A percentile compares a stretch with the other conserved stretches of the same genome.
phyloP scores from a whole-genome alignment of 2,329 filamentous ascomycete species.

The Fusarium odoratissimum region DNA sequence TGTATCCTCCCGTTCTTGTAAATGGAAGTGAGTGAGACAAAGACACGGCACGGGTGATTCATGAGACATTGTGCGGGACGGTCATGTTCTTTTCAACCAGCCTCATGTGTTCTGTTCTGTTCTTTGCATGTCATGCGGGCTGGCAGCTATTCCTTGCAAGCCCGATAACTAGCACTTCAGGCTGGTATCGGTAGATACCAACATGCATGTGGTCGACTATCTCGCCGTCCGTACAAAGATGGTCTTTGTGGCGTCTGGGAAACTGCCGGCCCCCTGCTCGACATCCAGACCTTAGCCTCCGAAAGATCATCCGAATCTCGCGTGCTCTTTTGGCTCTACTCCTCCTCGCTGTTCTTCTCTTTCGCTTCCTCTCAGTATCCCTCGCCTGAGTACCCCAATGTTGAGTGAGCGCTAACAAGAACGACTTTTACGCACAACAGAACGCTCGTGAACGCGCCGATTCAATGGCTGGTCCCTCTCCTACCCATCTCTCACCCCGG shows the following conservation, averaged over 20 bases:
- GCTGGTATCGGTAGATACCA: neutral
- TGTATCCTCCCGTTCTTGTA: conserved; percentile 31
- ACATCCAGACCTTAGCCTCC: conserved; percentile 28
- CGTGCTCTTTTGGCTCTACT: conserved; percentile 18
- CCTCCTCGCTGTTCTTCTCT: conserved; percentile 3
- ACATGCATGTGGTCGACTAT: neutral
- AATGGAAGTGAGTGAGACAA: neutral
- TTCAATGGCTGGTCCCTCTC: conserved; percentile 50
- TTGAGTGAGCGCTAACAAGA: conserved; percentile 25
- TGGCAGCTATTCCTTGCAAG: neutral
- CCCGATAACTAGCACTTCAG: neutral
- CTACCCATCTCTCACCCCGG: conserved; percentile 15
- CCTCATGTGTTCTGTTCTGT: neutral
- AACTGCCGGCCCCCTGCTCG: conserved; percentile 26
- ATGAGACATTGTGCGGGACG: neutral
- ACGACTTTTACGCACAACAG: conserved; percentile 42
- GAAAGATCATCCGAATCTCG: conserved; percentile 31
- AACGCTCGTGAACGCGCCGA: conserved; percentile 57
- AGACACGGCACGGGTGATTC: neutral
- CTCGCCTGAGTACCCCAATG: neutral
- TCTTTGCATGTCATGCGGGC: neutral
- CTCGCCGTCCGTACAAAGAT: neutral
- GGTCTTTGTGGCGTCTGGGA: conserved; percentile 20
- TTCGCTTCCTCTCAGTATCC: neutral
- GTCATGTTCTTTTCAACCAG: neutral